phyloP scores from a whole-genome alignment of 2,329 filamentous ascomycete species.

The Talaromyces sp. region DNA sequence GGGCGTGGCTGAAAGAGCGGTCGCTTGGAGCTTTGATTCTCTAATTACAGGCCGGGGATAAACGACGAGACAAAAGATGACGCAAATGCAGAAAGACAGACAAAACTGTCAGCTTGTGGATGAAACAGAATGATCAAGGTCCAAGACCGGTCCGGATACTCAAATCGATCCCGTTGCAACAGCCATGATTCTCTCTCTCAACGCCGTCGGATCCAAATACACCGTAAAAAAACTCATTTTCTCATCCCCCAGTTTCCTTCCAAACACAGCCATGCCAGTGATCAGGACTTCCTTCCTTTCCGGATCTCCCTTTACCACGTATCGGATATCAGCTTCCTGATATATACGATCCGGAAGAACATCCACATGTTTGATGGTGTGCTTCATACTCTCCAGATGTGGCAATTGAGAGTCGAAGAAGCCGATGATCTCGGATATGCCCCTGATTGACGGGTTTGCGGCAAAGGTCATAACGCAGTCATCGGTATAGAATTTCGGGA shows the following conservation, averaged over 20 bases:
- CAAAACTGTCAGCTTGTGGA: background rate
- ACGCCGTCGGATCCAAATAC: constrained; percentile 15
- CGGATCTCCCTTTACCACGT: constrained; percentile 17
- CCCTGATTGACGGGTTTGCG: constrained; percentile 8
- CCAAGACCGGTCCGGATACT: background rate
- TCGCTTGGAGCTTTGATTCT: background rate
- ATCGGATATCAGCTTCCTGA: constrained; percentile 17
- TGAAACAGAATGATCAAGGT: background rate
- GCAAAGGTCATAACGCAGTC: constrained; percentile 13
- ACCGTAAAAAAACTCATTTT: constrained; percentile 16
- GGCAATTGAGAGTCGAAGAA: constrained; percentile 14
- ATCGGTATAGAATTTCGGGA: constrained; percentile 17
- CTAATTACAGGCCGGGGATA: background rate
- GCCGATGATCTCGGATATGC: constrained; percentile 4
- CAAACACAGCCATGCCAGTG: constrained; percentile 17
- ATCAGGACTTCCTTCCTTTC: constrained; percentile 14
- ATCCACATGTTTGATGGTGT: constrained; percentile 19
- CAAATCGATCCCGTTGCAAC: constrained; percentile 4
- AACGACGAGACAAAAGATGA: background rate
- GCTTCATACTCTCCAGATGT: constrained; percentile 17
- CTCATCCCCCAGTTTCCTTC: constrained; percentile 10
- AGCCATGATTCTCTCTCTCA: constrained; percentile 14
- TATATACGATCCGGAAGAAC: constrained; percentile 19
- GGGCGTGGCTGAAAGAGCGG: background rate
- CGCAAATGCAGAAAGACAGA: background rate